Evolutionary conservation across 176 grass and related monocot species (phyloP).

Genomic region (Olyra latifolia): DNA sequence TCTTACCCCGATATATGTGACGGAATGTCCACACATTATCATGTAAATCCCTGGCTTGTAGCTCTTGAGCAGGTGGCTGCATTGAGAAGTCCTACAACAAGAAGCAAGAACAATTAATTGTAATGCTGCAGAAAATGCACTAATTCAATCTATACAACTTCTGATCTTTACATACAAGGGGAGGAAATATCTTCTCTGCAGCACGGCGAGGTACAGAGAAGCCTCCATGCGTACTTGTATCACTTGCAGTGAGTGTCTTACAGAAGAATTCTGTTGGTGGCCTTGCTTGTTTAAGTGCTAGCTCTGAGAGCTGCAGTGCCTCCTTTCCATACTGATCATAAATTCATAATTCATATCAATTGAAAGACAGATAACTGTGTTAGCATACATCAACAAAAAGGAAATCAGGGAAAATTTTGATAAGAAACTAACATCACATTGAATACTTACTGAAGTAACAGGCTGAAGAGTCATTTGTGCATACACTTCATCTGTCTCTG

Average conservation of each 20-base stretch:
- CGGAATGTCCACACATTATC: conserved; percentile 67
- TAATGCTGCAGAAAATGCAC: background rate
- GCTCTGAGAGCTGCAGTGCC: conserved; percentile 54
- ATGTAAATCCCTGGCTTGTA: conserved; percentile 72
- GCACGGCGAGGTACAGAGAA: conserved; percentile 71
- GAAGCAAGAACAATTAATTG: background rate
- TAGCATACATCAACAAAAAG: background rate
- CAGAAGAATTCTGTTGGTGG: conserved; percentile 69
- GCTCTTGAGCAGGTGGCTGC: conserved; percentile 68
- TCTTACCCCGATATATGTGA: conserved; percentile 68
- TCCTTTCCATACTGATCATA: conserved; percentile 63
- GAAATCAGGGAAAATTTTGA: background rate
- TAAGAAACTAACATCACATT: background rate
- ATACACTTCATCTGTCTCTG: conserved; percentile 80
- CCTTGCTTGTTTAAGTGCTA: conserved; percentile 62
- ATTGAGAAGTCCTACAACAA: conserved; percentile 57
- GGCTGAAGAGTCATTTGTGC: conserved; percentile 77
- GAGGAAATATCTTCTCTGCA: conserved; percentile 69
- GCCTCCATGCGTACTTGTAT: conserved; percentile 75
- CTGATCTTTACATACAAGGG: conserved; percentile 42
- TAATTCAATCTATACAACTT: background rate
- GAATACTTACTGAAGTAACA: conserved; percentile 46
- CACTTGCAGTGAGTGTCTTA: conserved; percentile 73
- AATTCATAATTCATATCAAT: background rate
- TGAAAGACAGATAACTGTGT: background rate